phyloP scores from a whole-genome alignment of 306 rosid genomes.

The Chamaecrista fasciculata region DNA sequence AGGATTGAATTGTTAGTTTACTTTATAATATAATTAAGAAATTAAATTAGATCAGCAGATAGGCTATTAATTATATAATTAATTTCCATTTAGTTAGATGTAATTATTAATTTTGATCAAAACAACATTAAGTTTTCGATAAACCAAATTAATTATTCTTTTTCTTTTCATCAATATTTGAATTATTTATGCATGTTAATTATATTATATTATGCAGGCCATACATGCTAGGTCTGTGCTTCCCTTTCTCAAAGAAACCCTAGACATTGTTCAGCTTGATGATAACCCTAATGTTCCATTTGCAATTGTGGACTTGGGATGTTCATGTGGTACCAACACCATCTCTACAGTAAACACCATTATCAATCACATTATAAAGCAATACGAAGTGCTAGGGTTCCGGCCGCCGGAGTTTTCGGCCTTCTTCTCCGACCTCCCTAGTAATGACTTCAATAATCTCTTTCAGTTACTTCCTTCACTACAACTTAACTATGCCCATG shows the following conservation, averaged over 20 bases:
- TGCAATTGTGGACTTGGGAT: slow-evolving; percentile 85
- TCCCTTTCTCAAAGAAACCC: slow-evolving; percentile 84
- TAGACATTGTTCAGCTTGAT: slow-evolving; percentile 60
- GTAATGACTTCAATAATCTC: slow-evolving; percentile 91
- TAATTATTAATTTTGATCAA: too few relatives aligned
- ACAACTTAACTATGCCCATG: slow-evolving; percentile 45
- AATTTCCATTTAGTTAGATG: too few relatives aligned
- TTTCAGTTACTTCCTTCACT: slow-evolving; percentile 89
- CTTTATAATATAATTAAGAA: too few relatives aligned
- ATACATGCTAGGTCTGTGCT: slow-evolving; percentile 86
- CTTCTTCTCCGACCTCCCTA: slow-evolving; percentile 90
- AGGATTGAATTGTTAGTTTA: too few relatives aligned
- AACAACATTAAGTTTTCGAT: too few relatives aligned
- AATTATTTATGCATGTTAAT: neutral
- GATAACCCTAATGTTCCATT: slow-evolving; percentile 52
- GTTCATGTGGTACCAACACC: slow-evolving; percentile 88
- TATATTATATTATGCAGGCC: slow-evolving; percentile 51
- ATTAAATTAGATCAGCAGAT: too few relatives aligned
- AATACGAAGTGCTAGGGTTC: slow-evolving; percentile 61
- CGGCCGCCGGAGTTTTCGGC: slow-evolving; percentile 88
- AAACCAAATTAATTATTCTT: too few relatives aligned
- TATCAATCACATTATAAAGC: slow-evolving; percentile 72
- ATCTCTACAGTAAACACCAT: slow-evolving; percentile 70
- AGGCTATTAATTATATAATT: too few relatives aligned
- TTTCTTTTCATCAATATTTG: too few relatives aligned